phyloP scores from a whole-genome alignment of 345 rosid species.

The thale cress (Arabidopsis thaliana) region TAIR10.1 NC_003076.8:1300501-1301000 shows the following conservation, averaged over 20 bases:
- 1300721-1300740: constrained; percentile 82
- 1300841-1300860: constrained; percentile 66
- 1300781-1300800: constrained; percentile 74
- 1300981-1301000: constrained; percentile 95
- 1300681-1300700: constrained; percentile 75
- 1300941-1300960: constrained; percentile 52
- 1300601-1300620: constrained; percentile 92
- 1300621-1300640: constrained; percentile 70
- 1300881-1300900: neutral
- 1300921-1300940: constrained; percentile 11
- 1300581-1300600: constrained; percentile 87
- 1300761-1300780: constrained; percentile 77
- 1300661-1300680: constrained; percentile 75
- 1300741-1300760: constrained; percentile 87
- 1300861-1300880: constrained; percentile 73
- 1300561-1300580: constrained; percentile 40
- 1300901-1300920: constrained; percentile 17
- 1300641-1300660: constrained; percentile 84
- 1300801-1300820: constrained; percentile 90
- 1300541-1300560: constrained; percentile 9
- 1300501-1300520: constrained; percentile 27
- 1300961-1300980: constrained; percentile 85
- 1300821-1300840: constrained; percentile 67
- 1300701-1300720: constrained; percentile 60
- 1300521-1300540: constrained; percentile 25